A percentile compares a stretch with the other conserved stretches of the same genome.
Evolutionary conservation across 2,329 filamentous ascomycete species (phyloP).

Genomic region (Aureobasidium sp.): DNA sequence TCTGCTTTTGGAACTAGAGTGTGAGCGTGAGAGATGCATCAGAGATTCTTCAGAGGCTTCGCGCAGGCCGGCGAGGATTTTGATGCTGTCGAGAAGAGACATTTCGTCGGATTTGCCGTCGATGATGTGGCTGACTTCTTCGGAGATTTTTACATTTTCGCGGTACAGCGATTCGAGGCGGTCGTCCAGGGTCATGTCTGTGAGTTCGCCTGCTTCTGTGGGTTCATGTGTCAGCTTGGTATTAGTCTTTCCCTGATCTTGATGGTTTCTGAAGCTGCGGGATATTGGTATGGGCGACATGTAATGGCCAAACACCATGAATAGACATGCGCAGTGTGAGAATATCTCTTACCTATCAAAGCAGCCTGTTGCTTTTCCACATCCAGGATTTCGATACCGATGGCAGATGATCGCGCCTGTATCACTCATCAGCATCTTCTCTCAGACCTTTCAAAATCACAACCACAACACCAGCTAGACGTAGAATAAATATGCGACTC

Average conservation of each 20-base stretch:
- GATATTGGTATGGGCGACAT: too few species aligned
- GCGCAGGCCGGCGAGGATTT: slow-evolving; percentile 42
- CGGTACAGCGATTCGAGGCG: slow-evolving; percentile 41
- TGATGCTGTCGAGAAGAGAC: slow-evolving; percentile 37
- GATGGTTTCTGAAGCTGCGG: too few species aligned
- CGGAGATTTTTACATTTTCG: slow-evolving; percentile 42
- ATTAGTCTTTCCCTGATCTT: not conserved
- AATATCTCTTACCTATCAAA: slow-evolving; percentile 21
- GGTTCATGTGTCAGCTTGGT: slow-evolving; percentile 23
- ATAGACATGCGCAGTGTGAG: too few species aligned
- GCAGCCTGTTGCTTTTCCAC: slow-evolving; percentile 31
- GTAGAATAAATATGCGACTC: too few species aligned
- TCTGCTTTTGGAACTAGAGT: slow-evolving; percentile 17
- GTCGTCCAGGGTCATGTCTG: slow-evolving; percentile 35
- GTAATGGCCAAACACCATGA: too few species aligned
- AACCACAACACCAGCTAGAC: not conserved
- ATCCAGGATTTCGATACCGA: slow-evolving; percentile 32
- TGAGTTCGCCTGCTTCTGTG: slow-evolving; percentile 24
- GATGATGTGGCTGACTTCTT: slow-evolving; percentile 39
- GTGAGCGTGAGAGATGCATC: not conserved
- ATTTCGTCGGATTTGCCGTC: slow-evolving; percentile 38
- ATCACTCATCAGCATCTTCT: not conserved
- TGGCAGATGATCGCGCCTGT: slow-evolving; percentile 25
- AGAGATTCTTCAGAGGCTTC: slow-evolving; percentile 37
- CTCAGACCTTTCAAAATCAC: not conserved